Conservation (phyloP, 2,329 filamentous ascomycete genomes). For the Xylaria sp. region DNA sequence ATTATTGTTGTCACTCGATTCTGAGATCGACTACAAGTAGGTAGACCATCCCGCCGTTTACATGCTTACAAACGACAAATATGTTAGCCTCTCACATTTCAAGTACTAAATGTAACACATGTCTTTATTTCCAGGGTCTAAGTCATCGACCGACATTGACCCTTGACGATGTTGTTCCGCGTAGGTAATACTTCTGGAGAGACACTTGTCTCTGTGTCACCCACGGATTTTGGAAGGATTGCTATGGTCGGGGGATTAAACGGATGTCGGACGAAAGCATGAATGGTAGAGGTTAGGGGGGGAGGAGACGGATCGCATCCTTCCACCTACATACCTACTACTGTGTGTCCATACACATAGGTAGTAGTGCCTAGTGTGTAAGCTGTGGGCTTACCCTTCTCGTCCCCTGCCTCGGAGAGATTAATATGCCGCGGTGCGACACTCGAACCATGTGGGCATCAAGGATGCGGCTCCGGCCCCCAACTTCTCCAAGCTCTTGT, state of each 20-base stretch:
- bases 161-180: not conserved
- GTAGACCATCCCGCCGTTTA: not conserved
- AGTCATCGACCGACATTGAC: not conserved
- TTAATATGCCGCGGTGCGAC: constrained; percentile 32
- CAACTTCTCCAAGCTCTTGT: constrained; percentile 24
- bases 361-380: too few species aligned
- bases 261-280: constrained; percentile 6
- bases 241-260: constrained; percentile 3
- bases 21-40: not conserved
- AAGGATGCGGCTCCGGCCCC: constrained; percentile 28
- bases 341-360: too few species aligned
- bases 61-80: not conserved
- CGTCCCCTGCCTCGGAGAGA: constrained; percentile 33
- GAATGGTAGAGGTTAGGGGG: constrained; percentile 21
- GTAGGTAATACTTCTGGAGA: constrained; percentile 7
- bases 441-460: constrained; percentile 23
- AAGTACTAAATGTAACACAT: not conserved
- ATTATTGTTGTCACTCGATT: not conserved
- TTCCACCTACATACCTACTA: too few species aligned
- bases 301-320: constrained; percentile 26
- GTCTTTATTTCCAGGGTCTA: not conserved
- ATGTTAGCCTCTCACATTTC: too few species aligned
- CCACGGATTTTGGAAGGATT: constrained; percentile 10
- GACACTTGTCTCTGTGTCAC: constrained; percentile 6
- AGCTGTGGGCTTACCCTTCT: constrained; percentile 34